Evolutionary conservation across 345 rosid species (phyloP).

Genomic region (Euphorbia peplus): DNA sequence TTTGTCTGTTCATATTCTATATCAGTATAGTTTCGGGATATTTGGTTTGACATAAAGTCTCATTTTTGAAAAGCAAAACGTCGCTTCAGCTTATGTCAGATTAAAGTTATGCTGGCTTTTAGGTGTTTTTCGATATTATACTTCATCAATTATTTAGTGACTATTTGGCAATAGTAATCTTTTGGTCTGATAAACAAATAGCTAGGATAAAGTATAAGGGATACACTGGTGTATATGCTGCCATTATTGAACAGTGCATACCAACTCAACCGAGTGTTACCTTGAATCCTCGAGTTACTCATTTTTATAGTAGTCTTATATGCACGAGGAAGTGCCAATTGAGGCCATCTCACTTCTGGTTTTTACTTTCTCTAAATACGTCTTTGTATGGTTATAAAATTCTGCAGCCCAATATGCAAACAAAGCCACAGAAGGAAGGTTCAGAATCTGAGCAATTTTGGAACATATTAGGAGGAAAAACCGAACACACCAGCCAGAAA

Average conservation of each 20-base stretch:
- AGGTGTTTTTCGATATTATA: background rate
- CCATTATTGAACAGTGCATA: background rate
- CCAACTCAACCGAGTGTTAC: background rate
- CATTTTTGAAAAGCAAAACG: background rate
- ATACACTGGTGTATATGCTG: no score
- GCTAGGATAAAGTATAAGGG: no score
- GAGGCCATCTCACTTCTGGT: conserved; percentile 12
- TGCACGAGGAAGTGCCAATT: conserved; percentile 4
- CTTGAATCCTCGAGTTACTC: no score
- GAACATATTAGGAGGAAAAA: conserved; percentile 83
- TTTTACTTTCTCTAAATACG: background rate
- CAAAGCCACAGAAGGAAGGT: conserved; percentile 90
- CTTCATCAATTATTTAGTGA: no score
- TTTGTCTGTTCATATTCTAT: conserved; percentile 14
- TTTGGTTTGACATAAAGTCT: conserved; percentile 11
- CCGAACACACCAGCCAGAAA: conserved; percentile 77
- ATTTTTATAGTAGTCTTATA: conserved; percentile 2
- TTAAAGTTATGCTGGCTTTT: background rate
- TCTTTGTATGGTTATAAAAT: conserved; percentile 20
- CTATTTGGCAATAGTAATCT: no score
- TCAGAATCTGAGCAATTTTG: conserved; percentile 89
- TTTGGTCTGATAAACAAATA: no score
- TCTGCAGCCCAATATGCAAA: conserved; percentile 78
- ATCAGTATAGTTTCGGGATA: background rate
- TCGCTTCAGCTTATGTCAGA: background rate